Evolutionary conservation across 495 filamentous ascomycete genomes (phyloP).

Genomic region (Penicillium goetzii): DNA sequence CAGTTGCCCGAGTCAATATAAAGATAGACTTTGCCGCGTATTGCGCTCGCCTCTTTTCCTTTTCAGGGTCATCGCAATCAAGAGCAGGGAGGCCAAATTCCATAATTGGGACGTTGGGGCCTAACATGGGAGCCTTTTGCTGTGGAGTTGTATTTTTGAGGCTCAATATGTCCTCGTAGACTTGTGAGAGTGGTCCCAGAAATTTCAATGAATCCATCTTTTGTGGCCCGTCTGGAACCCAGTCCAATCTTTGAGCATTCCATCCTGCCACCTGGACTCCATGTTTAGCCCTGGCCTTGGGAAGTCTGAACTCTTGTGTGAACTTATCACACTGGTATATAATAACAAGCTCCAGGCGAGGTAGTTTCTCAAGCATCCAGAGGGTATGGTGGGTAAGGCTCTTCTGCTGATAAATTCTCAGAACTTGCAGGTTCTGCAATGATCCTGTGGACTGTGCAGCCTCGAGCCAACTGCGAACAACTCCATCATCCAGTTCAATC

Average conservation of each 20-base stretch:
- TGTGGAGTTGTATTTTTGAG: background rate
- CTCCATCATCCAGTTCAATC: conserved; percentile 36
- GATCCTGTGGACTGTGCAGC: conserved; percentile 29
- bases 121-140: background rate
- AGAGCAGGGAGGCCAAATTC: conserved; percentile 1
- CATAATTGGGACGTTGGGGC: background rate
- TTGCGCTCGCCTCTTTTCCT: background rate
- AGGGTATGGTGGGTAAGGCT: conserved; percentile 30
- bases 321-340: conserved; percentile 28
- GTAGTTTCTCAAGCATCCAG: conserved; percentile 33
- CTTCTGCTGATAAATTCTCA: conserved; percentile 37
- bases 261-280: conserved; percentile 5
- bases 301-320: background rate
- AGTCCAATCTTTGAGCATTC: conserved; percentile 4
- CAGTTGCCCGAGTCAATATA: background rate
- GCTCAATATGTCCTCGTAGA: background rate
- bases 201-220: background rate
- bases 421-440: conserved; percentile 41
- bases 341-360: conserved; percentile 36
- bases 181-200: background rate
- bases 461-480: conserved; percentile 47
- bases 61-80: background rate
- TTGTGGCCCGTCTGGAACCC: background rate
- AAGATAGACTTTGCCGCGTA: conserved; percentile 9
- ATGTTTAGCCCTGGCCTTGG: background rate